These are phyloP conservation scores for Dioscorea alata DNA, from an alignment of 106 monocot species.

Conservation along the genomic window DNA sequence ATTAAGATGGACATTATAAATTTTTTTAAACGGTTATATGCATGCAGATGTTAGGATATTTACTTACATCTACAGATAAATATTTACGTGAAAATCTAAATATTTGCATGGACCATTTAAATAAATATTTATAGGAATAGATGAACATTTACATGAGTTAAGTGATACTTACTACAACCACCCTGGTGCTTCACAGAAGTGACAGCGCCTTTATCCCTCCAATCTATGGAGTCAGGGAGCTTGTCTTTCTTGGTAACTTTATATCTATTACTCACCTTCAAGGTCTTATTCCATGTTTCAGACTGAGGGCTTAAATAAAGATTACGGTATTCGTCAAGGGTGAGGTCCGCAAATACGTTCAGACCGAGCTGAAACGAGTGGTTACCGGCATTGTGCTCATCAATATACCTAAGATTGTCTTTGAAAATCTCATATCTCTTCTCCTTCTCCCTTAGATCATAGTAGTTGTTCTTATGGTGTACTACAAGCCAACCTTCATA, in stretches of 20 bases:
- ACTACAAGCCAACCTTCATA: constrained; percentile 45
- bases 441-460: constrained; percentile 41
- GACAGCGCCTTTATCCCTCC: constrained; percentile 74
- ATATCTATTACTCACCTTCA: constrained; percentile 28
- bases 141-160: too few relatives aligned
- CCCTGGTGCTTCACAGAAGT: constrained; percentile 74
- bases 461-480: constrained; percentile 23
- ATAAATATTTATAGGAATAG: too few relatives aligned
- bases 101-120: too few relatives aligned
- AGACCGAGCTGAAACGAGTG: constrained; percentile 56
- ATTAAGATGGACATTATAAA: too few relatives aligned
- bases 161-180: constrained; percentile 46
- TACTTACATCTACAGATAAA: too few relatives aligned
- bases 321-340: constrained; percentile 72
- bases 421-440: constrained; percentile 39
- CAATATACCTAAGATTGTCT: constrained; percentile 28
- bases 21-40: too few relatives aligned
- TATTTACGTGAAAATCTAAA: too few relatives aligned
- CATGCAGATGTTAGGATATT: too few relatives aligned
- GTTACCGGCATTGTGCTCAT: constrained; percentile 70
- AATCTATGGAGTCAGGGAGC: constrained; percentile 66
- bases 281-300: not conserved
- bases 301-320: constrained; percentile 29
- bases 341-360: constrained; percentile 87
- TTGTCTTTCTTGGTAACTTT: constrained; percentile 20